phyloP scores from a whole-genome alignment of 805 yeast genomes.

The Schwanniomyces polymorphus region DNA sequence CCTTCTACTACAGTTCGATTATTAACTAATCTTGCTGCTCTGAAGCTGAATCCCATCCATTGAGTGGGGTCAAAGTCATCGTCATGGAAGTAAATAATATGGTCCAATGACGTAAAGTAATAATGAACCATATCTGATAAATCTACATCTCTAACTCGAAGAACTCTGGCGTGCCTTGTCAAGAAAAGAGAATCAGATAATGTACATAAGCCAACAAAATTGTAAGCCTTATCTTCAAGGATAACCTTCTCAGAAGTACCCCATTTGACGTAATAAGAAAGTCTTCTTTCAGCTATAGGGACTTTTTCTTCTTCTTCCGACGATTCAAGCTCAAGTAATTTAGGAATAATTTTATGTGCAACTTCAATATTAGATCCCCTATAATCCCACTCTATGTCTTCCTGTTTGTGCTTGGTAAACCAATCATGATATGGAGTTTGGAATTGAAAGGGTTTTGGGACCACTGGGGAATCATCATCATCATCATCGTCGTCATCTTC shows the following conservation, averaged over 20 bases:
- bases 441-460: conserved; percentile 30
- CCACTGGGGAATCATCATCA: conserved; percentile 21
- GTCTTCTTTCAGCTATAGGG: conserved; percentile 22
- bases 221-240: conserved; percentile 16
- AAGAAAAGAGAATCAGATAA: conserved; percentile 59
- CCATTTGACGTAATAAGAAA: conserved; percentile 26
- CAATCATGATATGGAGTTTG: conserved; percentile 33
- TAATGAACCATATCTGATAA: conserved; percentile 22
- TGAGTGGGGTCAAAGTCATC: conserved; percentile 47
- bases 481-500: conserved; percentile 25
- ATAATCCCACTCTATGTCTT: conserved; percentile 11
- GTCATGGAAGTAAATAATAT: conserved; percentile 65
- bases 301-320: conserved; percentile 22
- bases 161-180: conserved; percentile 51
- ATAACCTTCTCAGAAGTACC: conserved; percentile 20
- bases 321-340: conserved; percentile 29
- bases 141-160: conserved; percentile 36
- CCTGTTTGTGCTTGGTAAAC: conserved; percentile 20
- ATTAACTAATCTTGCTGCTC: conserved; percentile 49
- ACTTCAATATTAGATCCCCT: conserved; percentile 13
- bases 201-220: conserved; percentile 59
- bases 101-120: conserved; percentile 64
- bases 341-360: conserved; percentile 29
- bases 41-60: conserved; percentile 53
- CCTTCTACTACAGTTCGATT: conserved; percentile 58